Conservation (phyloP, 805 yeast genomes). For the Spathaspora girioi region DNA sequence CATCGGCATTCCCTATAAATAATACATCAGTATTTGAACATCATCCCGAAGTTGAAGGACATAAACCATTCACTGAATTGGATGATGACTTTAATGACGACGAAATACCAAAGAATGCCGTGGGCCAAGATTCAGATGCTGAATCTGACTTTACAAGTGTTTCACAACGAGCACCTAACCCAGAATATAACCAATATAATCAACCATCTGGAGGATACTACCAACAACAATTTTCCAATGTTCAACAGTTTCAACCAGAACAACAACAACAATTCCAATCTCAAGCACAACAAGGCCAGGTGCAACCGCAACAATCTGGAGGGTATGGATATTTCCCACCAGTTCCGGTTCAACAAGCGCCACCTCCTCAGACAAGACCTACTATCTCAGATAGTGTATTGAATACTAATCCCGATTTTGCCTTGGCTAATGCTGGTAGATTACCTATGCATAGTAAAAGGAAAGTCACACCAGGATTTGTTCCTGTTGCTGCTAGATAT, state of each 20-base stretch:
- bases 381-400: constrained; percentile 37
- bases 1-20: background rate
- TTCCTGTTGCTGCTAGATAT: constrained; percentile 18
- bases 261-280: constrained; percentile 10
- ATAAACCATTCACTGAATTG: constrained; percentile 42
- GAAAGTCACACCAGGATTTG: constrained; percentile 17
- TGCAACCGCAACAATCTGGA: constrained; percentile 12
- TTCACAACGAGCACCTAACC: constrained; percentile 72
- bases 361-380: constrained; percentile 14
- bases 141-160: constrained; percentile 75
- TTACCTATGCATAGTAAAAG: constrained; percentile 14
- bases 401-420: constrained; percentile 38
- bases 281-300: constrained; percentile 4
- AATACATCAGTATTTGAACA: constrained; percentile 35
- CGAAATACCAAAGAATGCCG: background rate
- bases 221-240: constrained; percentile 16
- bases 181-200: constrained; percentile 33
- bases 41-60: constrained; percentile 44
- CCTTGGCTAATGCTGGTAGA: constrained; percentile 11
- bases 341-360: constrained; percentile 3
- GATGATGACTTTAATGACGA: constrained; percentile 18
- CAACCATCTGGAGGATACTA: background rate
- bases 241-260: constrained; percentile 12
- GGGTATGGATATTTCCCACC: constrained; percentile 11
- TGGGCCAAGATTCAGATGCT: constrained; percentile 26